Evolutionary conservation across 495 filamentous ascomycete genomes (phyloP).

Genomic region (Penicillium lagena): DNA sequence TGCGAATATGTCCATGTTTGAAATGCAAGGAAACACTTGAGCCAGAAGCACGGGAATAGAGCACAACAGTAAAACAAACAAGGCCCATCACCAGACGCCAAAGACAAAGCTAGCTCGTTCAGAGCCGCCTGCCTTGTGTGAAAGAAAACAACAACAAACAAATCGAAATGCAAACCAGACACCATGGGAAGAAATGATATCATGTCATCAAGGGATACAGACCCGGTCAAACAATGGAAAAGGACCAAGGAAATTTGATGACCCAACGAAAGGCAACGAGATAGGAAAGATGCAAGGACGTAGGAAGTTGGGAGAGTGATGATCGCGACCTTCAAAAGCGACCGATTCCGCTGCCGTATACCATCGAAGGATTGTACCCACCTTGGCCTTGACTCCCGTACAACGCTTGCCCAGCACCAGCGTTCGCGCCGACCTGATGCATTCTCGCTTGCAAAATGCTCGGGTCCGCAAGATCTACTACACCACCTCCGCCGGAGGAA

Average conservation of each 20-base stretch:
- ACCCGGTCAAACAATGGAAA: slow-evolving; percentile 12
- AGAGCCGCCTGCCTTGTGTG: slow-evolving; percentile 19
- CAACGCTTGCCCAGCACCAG: slow-evolving; percentile 70
- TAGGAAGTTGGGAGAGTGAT: slow-evolving; percentile 5
- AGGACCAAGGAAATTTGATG: slow-evolving; percentile 6
- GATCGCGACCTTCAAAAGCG: slow-evolving; percentile 56
- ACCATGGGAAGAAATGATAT: slow-evolving; percentile 24
- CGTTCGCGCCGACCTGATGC: slow-evolving; percentile 72
- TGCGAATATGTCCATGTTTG: slow-evolving; percentile 24
- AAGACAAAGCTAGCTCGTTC: slow-evolving; percentile 26
- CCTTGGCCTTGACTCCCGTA: slow-evolving; percentile 92
- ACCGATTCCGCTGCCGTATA: slow-evolving; percentile 73
- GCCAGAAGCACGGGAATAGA: not conserved
- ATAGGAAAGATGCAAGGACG: slow-evolving; percentile 10
- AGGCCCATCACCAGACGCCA: slow-evolving; percentile 28
- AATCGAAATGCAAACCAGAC: slow-evolving; percentile 23
- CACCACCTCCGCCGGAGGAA: slow-evolving; percentile 96
- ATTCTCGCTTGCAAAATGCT: slow-evolving; percentile 98
- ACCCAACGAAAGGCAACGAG: slow-evolving; percentile 8
- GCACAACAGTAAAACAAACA: not conserved
- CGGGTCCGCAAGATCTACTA: slow-evolving; percentile 99
- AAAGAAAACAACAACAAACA: slow-evolving; percentile 16
- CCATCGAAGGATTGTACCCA: slow-evolving; percentile 89
- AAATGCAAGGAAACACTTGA: slow-evolving; percentile 28
- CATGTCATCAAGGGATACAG: slow-evolving; percentile 26